These are phyloP conservation scores for Oenanthe javanica DNA, from an alignment of 140 eudicot species.

Conservation along the genomic window DNA sequence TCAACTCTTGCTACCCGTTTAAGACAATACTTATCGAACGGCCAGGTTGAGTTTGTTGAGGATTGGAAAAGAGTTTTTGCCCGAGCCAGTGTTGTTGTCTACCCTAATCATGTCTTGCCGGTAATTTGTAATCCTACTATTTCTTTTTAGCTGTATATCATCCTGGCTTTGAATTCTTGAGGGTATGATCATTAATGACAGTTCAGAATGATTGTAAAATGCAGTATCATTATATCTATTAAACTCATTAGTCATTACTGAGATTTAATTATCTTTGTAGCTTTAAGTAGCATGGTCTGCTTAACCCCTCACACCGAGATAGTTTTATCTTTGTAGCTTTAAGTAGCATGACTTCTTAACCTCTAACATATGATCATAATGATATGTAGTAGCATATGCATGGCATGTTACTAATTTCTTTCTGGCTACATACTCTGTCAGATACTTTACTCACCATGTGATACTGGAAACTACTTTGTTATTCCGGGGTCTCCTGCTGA, in stretches of 20 bases:
- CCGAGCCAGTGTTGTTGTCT: constrained; percentile 80
- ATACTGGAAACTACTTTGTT: constrained; percentile 88
- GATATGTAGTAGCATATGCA: background rate
- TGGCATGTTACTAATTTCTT: background rate
- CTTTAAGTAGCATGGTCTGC: background rate
- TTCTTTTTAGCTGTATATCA: background rate
- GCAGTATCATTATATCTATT: background rate
- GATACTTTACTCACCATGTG: constrained; percentile 78
- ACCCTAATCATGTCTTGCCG: constrained; percentile 87
- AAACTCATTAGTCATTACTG: background rate
- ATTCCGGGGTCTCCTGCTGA: constrained; percentile 81
- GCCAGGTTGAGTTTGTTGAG: constrained; percentile 38
- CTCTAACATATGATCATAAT: background rate
- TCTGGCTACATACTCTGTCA: constrained; percentile 17
- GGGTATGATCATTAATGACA: background rate
- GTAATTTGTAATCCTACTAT: constrained; percentile 26
- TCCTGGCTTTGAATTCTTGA: background rate
- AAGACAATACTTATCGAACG: constrained; percentile 40
- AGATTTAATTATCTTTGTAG: background rate
- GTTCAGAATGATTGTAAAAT: background rate
- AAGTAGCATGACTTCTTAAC: background rate
- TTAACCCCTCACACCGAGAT: background rate
- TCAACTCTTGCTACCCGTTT: constrained; percentile 51
- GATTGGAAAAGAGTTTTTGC: constrained; percentile 63
- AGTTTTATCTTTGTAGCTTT: too few relatives aligned